Conservation (phyloP, 2,329 filamentous ascomycete genomes). For the Monosporascus cannonballus region DNA sequence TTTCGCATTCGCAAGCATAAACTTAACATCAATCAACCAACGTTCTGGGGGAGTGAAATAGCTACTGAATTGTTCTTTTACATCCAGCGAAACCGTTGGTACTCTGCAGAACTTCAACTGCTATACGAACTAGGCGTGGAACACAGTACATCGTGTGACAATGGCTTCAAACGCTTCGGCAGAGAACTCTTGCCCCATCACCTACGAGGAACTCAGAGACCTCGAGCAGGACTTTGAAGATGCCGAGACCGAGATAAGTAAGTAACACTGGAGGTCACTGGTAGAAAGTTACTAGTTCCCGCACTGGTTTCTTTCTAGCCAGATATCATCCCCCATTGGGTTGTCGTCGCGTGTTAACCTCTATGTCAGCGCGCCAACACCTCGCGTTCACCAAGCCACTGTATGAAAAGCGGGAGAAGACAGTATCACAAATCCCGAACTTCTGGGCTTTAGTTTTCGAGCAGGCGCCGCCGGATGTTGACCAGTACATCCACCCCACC, state of each 20-base stretch:
- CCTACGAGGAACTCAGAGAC: slow-evolving; percentile 71
- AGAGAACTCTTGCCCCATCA: slow-evolving; percentile 30
- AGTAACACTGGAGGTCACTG: slow-evolving; percentile 29
- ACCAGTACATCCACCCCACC: slow-evolving; percentile 77
- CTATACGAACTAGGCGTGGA: too few species aligned
- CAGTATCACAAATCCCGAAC: slow-evolving; percentile 68
- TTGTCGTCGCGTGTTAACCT: slow-evolving; percentile 5
- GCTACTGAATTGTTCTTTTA: too few species aligned
- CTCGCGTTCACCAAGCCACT: slow-evolving; percentile 61
- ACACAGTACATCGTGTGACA: too few species aligned
- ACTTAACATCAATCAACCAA: too few species aligned
- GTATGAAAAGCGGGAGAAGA: slow-evolving; percentile 67
- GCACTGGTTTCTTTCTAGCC: slow-evolving; percentile 1
- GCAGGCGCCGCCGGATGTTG: slow-evolving; percentile 77
- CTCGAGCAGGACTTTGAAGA: slow-evolving; percentile 82
- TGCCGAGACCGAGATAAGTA: slow-evolving; percentile 77
- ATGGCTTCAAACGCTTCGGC: neutral
- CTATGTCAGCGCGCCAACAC: slow-evolving; percentile 61
- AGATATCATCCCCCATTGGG: neutral
- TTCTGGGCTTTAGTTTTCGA: slow-evolving; percentile 97
- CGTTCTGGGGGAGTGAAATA: too few species aligned
- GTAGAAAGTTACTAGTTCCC: neutral
- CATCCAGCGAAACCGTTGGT: too few species aligned
- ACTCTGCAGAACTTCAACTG: too few species aligned
- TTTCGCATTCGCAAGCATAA: too few species aligned